These are phyloP conservation scores for Candida pini DNA, from an alignment of 805 yeast genomes.

Conservation along the genomic window DNA sequence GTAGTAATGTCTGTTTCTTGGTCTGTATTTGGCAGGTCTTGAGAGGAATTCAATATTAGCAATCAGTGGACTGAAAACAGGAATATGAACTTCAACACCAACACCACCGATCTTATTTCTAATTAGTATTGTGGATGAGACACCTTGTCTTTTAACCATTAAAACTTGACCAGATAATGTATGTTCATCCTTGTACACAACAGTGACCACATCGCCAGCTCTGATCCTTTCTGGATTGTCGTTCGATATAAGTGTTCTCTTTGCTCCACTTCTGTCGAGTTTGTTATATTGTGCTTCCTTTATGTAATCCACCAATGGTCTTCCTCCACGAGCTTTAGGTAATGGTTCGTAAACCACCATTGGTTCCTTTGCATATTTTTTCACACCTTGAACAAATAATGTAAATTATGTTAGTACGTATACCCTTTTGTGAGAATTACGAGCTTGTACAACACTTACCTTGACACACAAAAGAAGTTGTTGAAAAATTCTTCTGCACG, in stretches of 20 bases:
- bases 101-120: slow-evolving; percentile 77
- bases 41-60: slow-evolving; percentile 71
- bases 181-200: slow-evolving; percentile 61
- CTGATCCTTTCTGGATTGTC: slow-evolving; percentile 47
- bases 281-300: slow-evolving; percentile 46
- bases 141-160: slow-evolving; percentile 65
- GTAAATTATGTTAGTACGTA: too few species aligned
- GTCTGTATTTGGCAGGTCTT: slow-evolving; percentile 66
- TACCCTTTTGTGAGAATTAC: too few species aligned
- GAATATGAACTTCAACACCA: slow-evolving; percentile 83
- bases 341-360: slow-evolving; percentile 44
- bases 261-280: slow-evolving; percentile 70
- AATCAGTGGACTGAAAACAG: slow-evolving; percentile 74
- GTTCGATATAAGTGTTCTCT: slow-evolving; percentile 48
- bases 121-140: slow-evolving; percentile 70
- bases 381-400: too few species aligned
- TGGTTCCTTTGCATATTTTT: too few species aligned
- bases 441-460: too few species aligned
- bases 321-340: slow-evolving; percentile 43
- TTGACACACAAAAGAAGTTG: too few species aligned
- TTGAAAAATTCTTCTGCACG: too few species aligned
- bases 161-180: slow-evolving; percentile 74
- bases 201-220: slow-evolving; percentile 78
- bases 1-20: slow-evolving; percentile 84
- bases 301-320: slow-evolving; percentile 38